phyloP scores from a whole-genome alignment of 306 rosid species.

The Delonix regia region DNA sequence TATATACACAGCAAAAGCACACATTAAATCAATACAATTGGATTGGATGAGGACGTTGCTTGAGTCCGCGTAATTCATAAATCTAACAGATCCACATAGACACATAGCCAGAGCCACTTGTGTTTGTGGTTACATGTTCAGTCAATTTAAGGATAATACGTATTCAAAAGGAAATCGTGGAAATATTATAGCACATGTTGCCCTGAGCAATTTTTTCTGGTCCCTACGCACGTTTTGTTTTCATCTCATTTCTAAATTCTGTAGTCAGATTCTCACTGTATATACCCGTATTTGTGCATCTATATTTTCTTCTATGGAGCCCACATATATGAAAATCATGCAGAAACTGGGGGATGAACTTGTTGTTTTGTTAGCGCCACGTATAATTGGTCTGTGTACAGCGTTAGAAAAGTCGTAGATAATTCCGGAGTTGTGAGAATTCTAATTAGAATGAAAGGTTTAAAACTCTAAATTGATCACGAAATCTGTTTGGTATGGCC shows the following conservation, averaged over 20 bases:
- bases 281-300: not conserved
- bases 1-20: not conserved
- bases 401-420: not conserved
- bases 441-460: not conserved
- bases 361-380: not conserved
- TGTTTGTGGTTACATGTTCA: not conserved
- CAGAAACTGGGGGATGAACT: not conserved
- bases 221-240: constrained; percentile 13
- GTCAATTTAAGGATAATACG: too few relatives aligned
- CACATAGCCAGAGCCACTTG: not conserved
- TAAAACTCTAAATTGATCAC: constrained; percentile 12
- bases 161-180: too few relatives aligned
- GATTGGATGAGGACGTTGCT: not conserved
- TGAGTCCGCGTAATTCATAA: not conserved
- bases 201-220: too few relatives aligned
- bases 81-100: not conserved
- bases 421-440: not conserved
- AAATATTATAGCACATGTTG: too few relatives aligned
- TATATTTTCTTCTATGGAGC: constrained; percentile 34
- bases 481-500: not conserved
- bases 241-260: not conserved
- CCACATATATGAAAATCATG: constrained; percentile 23
- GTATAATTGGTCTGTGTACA: not conserved
- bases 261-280: not conserved
- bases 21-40: not conserved